Conservation (phyloP, 371 early-diverging fungal genomes). For the Mucor piriformis region DNA sequence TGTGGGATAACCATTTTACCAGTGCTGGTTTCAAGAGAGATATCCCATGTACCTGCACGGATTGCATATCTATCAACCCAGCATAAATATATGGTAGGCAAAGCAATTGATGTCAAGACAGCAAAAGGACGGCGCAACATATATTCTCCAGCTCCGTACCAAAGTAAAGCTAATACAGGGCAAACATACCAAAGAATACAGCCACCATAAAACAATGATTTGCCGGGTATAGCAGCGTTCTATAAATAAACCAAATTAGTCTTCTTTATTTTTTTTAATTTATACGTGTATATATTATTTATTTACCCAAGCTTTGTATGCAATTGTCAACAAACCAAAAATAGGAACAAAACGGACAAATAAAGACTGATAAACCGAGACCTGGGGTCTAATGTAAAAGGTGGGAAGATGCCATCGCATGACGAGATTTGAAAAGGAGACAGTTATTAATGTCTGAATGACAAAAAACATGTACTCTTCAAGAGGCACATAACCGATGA, state of each 20-base stretch:
- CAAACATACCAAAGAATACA: conserved; percentile 58
- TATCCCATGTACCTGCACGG: conserved; percentile 59
- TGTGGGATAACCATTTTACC: conserved; percentile 47
- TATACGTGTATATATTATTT: neutral
- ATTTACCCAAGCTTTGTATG: conserved; percentile 46
- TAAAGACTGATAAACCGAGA: conserved; percentile 26
- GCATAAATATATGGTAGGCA: conserved; percentile 57
- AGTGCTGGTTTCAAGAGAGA: conserved; percentile 48
- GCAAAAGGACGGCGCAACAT: conserved; percentile 42
- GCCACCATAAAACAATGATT: conserved; percentile 56
- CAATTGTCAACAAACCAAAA: conserved; percentile 29
- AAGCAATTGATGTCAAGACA: conserved; percentile 33
- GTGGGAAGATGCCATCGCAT: conserved; percentile 52
- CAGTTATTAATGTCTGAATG: conserved; percentile 60
- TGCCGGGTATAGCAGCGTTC: conserved; percentile 39
- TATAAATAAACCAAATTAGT: conserved; percentile 5
- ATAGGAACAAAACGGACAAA: conserved; percentile 41
- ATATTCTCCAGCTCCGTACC: conserved; percentile 60
- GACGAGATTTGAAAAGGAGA: conserved; percentile 42
- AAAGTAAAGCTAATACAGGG: conserved; percentile 60
- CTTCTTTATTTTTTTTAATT: neutral
- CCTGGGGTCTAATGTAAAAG: conserved; percentile 34
- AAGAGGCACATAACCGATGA: conserved; percentile 64
- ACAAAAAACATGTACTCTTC: conserved; percentile 70
- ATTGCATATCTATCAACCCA: conserved; percentile 60